Evolutionary conservation across 257 asterid genomes (phyloP), one percentile per base, ranked within the genome.

Genomic region (Cynanchum wilfordii): DNA sequence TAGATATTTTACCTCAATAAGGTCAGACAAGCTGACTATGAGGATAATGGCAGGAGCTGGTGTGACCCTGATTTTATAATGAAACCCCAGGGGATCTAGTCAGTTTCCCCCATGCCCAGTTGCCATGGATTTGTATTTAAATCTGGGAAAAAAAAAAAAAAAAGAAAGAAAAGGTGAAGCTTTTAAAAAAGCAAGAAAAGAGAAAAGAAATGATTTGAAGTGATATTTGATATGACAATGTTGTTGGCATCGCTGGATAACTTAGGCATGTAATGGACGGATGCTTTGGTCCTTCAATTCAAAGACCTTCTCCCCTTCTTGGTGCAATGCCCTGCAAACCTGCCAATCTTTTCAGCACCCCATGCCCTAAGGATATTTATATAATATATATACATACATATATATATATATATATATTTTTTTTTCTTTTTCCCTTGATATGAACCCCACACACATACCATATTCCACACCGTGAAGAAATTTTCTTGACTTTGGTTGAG

Each of bases 211-310:
- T 75, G 55, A 62, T 79, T 60, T 79, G 89, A 87, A 68, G 78
- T 83, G 85, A 84, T 73, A 57, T 71, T 65, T 79, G 87, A 88
- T 82, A 59, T 80, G 90, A 86, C 80, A 56, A 24, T 73, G 58
- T 62, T 76, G 68, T 56, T 42, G 67, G 62, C 33, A 19, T 55
- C 56, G 51, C 55, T 69, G 49, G 71, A 45, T 71, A 47, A 70
- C 42, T 47, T 30, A 1, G 20, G 62, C 36, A 62, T 20, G 63
- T 45, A 30, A 44, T 75, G 59, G 78, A 50, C 73, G 55, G 19
- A 55, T 30, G 30, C 50, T 68, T 56, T 19, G 22, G 55, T 75
- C 57, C 51, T 68, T 10, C 33, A 60, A 40, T 45, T 60, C 13
- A 52, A 29, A 5, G n/a, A 45, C 69, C 24, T 51, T 58, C 56